Percentiles rank a stretch among this genome's conserved stretches.
phyloP scores from a whole-genome alignment of 2,329 filamentous ascomycete genomes.

The Cercospora sp. region DNA sequence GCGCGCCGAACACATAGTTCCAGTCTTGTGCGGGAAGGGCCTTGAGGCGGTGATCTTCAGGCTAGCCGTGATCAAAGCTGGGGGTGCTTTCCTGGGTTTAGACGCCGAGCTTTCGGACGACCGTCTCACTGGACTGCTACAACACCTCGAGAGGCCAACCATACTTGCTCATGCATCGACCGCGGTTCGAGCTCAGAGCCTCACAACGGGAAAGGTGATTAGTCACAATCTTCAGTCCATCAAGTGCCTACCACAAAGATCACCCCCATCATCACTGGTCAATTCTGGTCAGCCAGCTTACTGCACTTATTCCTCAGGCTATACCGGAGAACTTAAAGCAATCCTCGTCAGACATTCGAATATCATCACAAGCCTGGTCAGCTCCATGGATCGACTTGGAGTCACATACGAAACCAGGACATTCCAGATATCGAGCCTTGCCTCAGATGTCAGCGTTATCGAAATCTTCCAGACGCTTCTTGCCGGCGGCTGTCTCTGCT shows the following conservation, averaged over 20 bases:
- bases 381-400: not conserved
- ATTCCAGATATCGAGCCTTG: slow-evolving; percentile 20
- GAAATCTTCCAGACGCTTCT: slow-evolving; percentile 13
- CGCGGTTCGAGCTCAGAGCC: not conserved
- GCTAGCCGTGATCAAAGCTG: not conserved
- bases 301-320: slow-evolving; percentile 10
- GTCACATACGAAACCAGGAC: not conserved
- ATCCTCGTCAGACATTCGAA: slow-evolving; percentile 8
- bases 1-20: not conserved
- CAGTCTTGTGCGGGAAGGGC: not conserved
- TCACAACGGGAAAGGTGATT: not conserved
- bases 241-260: not conserved
- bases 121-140: not conserved
- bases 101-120: not conserved
- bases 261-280: not conserved
- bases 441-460: slow-evolving; percentile 19
- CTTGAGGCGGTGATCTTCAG: not conserved
- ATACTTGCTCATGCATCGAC: not conserved
- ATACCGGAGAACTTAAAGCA: slow-evolving; percentile 10
- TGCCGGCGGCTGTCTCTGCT: slow-evolving; percentile 20
- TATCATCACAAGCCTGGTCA: slow-evolving; percentile 1
- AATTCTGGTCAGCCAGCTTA: not conserved
- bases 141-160: not conserved
- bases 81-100: not conserved
- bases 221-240: not conserved